Evolutionary conservation across 305 asterid genomes (phyloP).

Genomic region (Ruellia speciosa): DNA sequence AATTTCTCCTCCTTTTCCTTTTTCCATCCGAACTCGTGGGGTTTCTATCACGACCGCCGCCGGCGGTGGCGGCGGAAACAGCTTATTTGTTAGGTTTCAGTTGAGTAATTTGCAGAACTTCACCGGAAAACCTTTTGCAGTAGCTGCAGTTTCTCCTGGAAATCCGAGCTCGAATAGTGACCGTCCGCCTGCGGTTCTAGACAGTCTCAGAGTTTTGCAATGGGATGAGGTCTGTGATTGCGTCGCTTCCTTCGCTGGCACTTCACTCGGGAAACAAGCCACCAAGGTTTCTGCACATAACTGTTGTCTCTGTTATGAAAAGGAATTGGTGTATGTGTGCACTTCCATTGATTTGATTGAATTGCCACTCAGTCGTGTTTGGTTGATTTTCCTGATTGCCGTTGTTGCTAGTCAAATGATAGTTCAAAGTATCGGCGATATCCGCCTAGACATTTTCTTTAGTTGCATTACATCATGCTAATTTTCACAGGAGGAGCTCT

Average conservation of each 20-base stretch:
- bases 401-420: background rate
- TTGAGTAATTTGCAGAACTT: constrained; percentile 18
- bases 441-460: background rate
- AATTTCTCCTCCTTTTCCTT: constrained; percentile 19
- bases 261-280: constrained; percentile 61
- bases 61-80: too few relatives aligned
- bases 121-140: constrained; percentile 19
- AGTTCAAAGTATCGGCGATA: too few relatives aligned
- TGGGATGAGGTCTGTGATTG: constrained; percentile 84
- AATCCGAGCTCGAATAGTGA: constrained; percentile 16
- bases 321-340: background rate
- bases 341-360: background rate
- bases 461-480: background rate
- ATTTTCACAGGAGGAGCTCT: constrained; percentile 47
- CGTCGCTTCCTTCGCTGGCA: constrained; percentile 84
- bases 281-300: constrained; percentile 39
- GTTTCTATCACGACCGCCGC: constrained; percentile 15
- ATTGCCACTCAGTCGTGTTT: background rate
- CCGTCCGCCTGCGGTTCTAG: constrained; percentile 44
- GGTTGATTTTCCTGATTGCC: constrained; percentile 3
- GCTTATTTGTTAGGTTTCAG: constrained; percentile 27
- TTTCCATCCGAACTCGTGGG: constrained; percentile 17
- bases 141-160: constrained; percentile 22
- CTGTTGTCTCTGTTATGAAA: background rate
- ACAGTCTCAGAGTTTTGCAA: constrained; percentile 79